phyloP scores from a whole-genome alignment of 805 yeast genomes.

The Zygoascus biomembranicola region DNA sequence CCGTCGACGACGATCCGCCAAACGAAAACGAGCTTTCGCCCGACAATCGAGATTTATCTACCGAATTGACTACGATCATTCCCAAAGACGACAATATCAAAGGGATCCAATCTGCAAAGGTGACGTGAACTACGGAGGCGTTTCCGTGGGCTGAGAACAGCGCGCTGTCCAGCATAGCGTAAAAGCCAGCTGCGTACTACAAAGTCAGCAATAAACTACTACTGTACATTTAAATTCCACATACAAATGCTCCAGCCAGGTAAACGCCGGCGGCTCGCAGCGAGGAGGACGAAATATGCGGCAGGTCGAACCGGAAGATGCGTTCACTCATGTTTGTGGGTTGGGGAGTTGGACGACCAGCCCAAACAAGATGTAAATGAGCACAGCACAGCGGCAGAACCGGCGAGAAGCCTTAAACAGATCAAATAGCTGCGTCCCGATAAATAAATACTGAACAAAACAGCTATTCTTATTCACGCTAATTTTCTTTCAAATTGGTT shows the following conservation, averaged over 20 bases:
- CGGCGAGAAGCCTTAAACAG: no score
- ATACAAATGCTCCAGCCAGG: slow-evolving; percentile 31
- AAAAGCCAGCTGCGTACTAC: slow-evolving; percentile 48
- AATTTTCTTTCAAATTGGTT: no score
- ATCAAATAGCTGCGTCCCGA: no score
- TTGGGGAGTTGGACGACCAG: not conserved
- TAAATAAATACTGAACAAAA: no score
- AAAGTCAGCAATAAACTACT: not conserved
- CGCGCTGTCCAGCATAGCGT: slow-evolving; percentile 85
- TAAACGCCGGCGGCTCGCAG: slow-evolving; percentile 70
- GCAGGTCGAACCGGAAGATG: slow-evolving; percentile 50
- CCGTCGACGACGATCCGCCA: slow-evolving; percentile 28
- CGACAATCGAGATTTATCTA: slow-evolving; percentile 53
- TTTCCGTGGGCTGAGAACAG: slow-evolving; percentile 76
- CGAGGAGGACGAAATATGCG: slow-evolving; percentile 61
- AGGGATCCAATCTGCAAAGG: slow-evolving; percentile 95
- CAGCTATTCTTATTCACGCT: no score
- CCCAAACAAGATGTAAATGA: no score
- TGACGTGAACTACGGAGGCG: slow-evolving; percentile 78
- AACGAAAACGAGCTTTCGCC: slow-evolving; percentile 32
- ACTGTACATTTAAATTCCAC: slow-evolving; percentile 6
- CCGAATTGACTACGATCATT: slow-evolving; percentile 69
- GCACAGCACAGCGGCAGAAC: no score
- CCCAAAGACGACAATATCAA: slow-evolving; percentile 82
- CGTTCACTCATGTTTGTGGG: slow-evolving; percentile 32